Percentiles rank a stretch among this genome's conserved stretches.
phyloP scores from a whole-genome alignment of 78 protist species.

The Dictyostelium purpureum region DNA sequence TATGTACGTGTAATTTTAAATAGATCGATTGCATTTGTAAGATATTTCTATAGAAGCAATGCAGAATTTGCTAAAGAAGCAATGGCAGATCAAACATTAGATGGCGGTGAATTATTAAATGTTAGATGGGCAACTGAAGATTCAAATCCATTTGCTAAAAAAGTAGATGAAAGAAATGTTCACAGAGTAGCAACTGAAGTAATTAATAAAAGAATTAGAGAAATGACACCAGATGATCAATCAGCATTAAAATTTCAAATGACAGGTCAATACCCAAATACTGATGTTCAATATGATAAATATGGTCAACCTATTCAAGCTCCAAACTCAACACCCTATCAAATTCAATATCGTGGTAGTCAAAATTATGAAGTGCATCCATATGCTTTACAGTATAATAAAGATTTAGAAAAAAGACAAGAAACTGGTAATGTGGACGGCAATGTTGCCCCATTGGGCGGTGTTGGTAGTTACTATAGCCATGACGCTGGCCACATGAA shows the following conservation, averaged over 20 bases:
- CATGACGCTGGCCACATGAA: constrained; percentile 12
- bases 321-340: neutral
- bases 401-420: constrained; percentile 24
- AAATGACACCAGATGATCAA: constrained; percentile 65
- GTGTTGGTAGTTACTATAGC: constrained; percentile 53
- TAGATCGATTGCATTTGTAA: constrained; percentile 81
- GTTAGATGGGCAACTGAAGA: constrained; percentile 81
- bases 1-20: constrained; percentile 68
- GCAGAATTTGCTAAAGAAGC: constrained; percentile 86
- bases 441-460: constrained; percentile 23
- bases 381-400: constrained; percentile 33
- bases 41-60: constrained; percentile 54
- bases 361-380: constrained; percentile 52
- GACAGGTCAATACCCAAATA: constrained; percentile 64
- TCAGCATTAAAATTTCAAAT: constrained; percentile 30
- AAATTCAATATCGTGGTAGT: constrained; percentile 51
- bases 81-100: constrained; percentile 79
- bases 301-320: neutral
- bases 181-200: constrained; percentile 77
- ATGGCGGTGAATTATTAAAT: constrained; percentile 69
- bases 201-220: constrained; percentile 50
- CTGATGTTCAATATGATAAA: constrained; percentile 50
- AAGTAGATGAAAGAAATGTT: constrained; percentile 58
- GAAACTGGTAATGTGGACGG: neutral
- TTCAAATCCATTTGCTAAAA: constrained; percentile 49